These are phyloP conservation scores for Melaleuca quinquenervia DNA, from an alignment of 345 rosid genomes.

Conservation along the genomic window DNA sequence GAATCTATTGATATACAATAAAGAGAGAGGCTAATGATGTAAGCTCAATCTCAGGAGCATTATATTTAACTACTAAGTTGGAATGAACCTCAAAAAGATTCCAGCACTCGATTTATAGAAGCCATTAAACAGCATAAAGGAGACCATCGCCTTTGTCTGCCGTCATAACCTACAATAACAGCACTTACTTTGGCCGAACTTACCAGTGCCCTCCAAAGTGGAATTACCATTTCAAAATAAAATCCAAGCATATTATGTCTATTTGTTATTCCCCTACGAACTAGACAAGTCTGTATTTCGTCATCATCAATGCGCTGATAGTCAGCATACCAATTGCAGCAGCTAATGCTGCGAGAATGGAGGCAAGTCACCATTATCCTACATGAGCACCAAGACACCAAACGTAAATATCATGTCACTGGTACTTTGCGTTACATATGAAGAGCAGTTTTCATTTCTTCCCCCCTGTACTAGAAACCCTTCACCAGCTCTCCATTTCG, in stretches of 20 bases:
- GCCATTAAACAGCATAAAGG: background rate
- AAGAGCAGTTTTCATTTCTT: background rate
- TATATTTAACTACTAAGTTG: background rate
- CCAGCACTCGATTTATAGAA: background rate
- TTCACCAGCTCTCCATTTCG: background rate
- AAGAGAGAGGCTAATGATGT: background rate
- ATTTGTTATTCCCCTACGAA: background rate
- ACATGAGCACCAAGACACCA: background rate
- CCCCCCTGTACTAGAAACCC: background rate
- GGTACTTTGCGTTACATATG: background rate
- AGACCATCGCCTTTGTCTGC: background rate
- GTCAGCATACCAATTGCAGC: background rate
- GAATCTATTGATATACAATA: background rate
- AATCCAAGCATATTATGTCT: background rate
- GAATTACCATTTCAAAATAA: background rate
- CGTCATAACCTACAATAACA: background rate
- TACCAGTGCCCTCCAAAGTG: background rate
- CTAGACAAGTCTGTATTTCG: background rate
- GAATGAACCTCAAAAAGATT: background rate
- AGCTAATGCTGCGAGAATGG: background rate
- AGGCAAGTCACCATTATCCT: background rate
- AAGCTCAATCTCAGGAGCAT: background rate
- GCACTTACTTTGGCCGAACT: background rate
- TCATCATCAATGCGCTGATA: background rate
- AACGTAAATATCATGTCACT: background rate